Evolutionary conservation across 2,329 filamentous ascomycete genomes (phyloP), one percentile per base, ranked within the genome.

Genomic region (Curvularia lunata): DNA sequence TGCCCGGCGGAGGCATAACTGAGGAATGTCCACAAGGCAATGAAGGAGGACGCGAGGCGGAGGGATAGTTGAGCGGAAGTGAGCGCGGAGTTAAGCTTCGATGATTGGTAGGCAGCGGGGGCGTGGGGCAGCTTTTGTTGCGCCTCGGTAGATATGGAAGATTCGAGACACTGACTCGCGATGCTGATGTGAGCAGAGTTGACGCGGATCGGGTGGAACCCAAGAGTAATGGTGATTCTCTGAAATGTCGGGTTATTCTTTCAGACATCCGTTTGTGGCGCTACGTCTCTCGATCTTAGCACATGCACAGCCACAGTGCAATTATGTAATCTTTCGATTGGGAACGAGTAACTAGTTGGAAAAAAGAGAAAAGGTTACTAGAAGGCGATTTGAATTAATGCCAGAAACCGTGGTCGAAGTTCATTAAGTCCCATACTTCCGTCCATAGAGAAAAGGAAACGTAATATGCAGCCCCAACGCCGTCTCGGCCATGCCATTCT

Each of bases 1-100:
- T 73, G 61, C 70, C 70, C 40, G 65, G 56, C 27, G 70, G 63
- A 52, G 62, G 67, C 67, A 69, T 69, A 40, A 52, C 54, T 48
- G 34, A 28, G 40, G 49, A 30, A 19, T 30, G 10, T 46, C 50
- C 18, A 40, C 23, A 21, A 53, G 43, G 41, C 46, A 45, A 43
- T 46, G 38, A 50, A 50, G 47, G 59, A 32, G 19, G 32, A 34
- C 48, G 38, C 41, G 30, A 32, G 27, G 28, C 30, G 21, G 32
- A 32, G 52, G 54, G 38, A 32, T 41, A 48, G 47, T 40, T 41
- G 56, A 43, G 55, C 66, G 63, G 64, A 56, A 60, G 64, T 59
- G 54, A 59, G 58, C 58, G 59, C 62, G 65, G 61, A 60, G 59
- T 65, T 64, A 50, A 50, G 62, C 51, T 18, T 58, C 34, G 42